Evolutionary conservation across 1,139 yeast genomes (phyloP).

Genomic region (Debaryomyces subglobosus): DNA sequence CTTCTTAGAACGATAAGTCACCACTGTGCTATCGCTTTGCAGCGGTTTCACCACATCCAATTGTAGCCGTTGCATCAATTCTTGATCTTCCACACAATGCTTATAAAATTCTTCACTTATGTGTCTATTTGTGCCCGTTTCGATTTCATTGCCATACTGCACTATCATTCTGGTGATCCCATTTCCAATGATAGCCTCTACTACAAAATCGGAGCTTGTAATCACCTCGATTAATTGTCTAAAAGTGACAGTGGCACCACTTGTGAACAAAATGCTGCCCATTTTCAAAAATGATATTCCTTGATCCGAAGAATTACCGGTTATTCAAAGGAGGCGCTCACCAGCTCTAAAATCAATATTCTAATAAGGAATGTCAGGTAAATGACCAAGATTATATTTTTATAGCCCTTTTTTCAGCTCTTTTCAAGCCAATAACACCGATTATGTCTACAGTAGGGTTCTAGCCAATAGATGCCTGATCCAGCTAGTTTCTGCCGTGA

Average conservation of each 20-base stretch:
- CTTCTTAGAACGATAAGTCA: conserved; percentile 8
- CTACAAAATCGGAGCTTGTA: conserved; percentile 33
- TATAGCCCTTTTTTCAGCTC: neutral
- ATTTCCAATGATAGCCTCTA: conserved; percentile 30
- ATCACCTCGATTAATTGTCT: conserved; percentile 50
- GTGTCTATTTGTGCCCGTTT: conserved; percentile 24
- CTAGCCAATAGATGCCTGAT: neutral
- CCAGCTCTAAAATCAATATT: neutral
- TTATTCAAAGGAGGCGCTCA: neutral
- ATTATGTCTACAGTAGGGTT: neutral
- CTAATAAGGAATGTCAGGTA: neutral
- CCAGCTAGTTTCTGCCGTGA: neutral
- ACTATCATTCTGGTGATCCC: conserved; percentile 50
- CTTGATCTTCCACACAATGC: conserved; percentile 16
- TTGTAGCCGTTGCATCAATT: conserved; percentile 15
- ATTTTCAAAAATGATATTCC: conserved; percentile 11
- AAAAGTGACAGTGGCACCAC: conserved; percentile 89
- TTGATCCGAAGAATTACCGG: conserved; percentile 5
- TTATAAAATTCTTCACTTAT: conserved; percentile 29
- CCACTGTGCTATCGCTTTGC: neutral
- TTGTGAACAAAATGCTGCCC: conserved; percentile 55
- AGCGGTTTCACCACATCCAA: conserved; percentile 7
- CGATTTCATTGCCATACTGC: conserved; percentile 69
- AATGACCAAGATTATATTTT: neutral
- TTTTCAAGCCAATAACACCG: neutral